Evolutionary conservation across 2,329 filamentous ascomycete genomes (phyloP).

Genomic region (Monascus ruber): DNA sequence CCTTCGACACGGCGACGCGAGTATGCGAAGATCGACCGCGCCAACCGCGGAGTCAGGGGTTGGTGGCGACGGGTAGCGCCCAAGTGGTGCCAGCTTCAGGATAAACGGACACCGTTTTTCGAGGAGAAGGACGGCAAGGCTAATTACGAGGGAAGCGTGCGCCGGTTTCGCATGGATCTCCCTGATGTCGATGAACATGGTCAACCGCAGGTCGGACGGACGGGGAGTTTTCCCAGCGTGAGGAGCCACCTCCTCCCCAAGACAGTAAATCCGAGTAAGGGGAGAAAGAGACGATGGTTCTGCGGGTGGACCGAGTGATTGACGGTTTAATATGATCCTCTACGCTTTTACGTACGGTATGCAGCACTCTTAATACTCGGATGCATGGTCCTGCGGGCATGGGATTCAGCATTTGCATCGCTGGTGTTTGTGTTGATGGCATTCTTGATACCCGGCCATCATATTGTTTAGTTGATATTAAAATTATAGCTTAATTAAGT

Average conservation of each 20-base stretch:
- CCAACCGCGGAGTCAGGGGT: constrained; percentile 30
- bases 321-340: not conserved
- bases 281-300: constrained; percentile 6
- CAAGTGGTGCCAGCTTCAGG: constrained; percentile 24
- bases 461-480: no score
- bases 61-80: constrained; percentile 32
- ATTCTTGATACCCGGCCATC: no score
- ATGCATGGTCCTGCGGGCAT: no score
- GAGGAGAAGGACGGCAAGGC: constrained; percentile 26
- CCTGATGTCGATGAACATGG: constrained; percentile 20
- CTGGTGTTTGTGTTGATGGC: no score
- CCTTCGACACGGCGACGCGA: constrained; percentile 32
- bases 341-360: not conserved
- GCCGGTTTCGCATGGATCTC: constrained; percentile 35
- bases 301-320: not conserved
- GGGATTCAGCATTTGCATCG: no score
- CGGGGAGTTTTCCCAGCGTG: not conserved
- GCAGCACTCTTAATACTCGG: no score
- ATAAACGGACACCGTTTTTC: constrained; percentile 29
- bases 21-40: constrained; percentile 44
- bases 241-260: not conserved
- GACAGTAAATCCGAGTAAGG: constrained; percentile 1
- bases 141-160: constrained; percentile 33
- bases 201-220: constrained; percentile 1
- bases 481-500: no score